These are phyloP conservation scores for Maudiozyma serrabonitensis DNA, from an alignment of 805 yeast genomes.

Conservation along the genomic window DNA sequence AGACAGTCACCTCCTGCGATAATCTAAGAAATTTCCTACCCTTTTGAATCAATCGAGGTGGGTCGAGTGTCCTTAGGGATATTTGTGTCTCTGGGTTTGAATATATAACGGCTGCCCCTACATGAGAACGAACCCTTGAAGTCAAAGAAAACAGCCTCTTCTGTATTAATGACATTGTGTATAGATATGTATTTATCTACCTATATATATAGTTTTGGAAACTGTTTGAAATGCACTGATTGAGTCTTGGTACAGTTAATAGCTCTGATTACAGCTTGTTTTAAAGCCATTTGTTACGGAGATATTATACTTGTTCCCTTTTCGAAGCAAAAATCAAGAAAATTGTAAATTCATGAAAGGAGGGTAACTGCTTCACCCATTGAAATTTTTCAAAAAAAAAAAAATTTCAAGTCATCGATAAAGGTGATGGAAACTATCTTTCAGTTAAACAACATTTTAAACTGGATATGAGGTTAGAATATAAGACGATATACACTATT, in stretches of 20 bases:
- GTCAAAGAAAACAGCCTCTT: slow-evolving; percentile 2
- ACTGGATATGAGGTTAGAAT: too few relatives aligned
- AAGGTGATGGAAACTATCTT: not conserved
- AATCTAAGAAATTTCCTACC: slow-evolving; percentile 51
- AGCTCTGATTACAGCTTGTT: too few relatives aligned
- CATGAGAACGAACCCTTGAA: slow-evolving; percentile 41
- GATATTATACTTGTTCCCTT: too few relatives aligned
- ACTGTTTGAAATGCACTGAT: too few relatives aligned
- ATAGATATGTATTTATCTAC: not conserved
- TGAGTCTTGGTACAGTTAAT: too few relatives aligned
- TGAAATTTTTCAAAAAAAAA: too few relatives aligned
- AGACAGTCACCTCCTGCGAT: slow-evolving; percentile 48
- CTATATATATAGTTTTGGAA: not conserved
- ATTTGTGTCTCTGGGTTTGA: slow-evolving; percentile 49
- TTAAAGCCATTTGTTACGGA: too few relatives aligned
- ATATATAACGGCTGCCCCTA: slow-evolving; percentile 73
- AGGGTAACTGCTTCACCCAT: too few relatives aligned
- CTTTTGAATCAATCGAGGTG: slow-evolving; percentile 52
- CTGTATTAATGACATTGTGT: slow-evolving; percentile 3
- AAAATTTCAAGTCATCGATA: not conserved
- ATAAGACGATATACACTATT: too few relatives aligned
- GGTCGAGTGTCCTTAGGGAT: slow-evolving; percentile 34
- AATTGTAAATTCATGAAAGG: too few relatives aligned
- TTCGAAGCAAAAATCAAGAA: too few relatives aligned
- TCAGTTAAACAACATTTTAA: too few relatives aligned